Evolutionary conservation across 192 early-diverging fungal genomes (phyloP), one percentile per base, ranked within the genome.

Genomic region (Borealophlyctis nickersoniae): DNA sequence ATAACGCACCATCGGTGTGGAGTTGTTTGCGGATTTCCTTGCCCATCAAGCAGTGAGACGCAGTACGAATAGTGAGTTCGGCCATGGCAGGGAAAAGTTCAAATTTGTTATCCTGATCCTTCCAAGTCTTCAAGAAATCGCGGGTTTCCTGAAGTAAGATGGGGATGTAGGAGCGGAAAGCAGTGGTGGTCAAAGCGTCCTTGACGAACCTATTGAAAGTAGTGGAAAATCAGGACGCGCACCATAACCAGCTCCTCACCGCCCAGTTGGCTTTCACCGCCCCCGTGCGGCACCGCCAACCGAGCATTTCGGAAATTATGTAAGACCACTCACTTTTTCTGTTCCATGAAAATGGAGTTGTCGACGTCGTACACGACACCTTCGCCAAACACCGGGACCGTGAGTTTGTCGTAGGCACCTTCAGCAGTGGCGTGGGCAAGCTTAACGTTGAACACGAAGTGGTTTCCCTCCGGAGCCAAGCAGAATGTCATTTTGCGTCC

Each of bases 301-400:
- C 39, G 19, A 7, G 9, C 39, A 13, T 45, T 7, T 45, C 19
- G 9, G 9, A 45, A 45, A 45, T 45, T n/a, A n/a, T n/a, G n/a
- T n/a, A n/a, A n/a, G n/a, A 58, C 9, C n/a, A n/a, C 49, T 52
- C 69, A 87, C 89, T 80, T 93, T 82, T 98, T 98, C 79, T 98
- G 96, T 78, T 98, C 93, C 94, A 98, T 96, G 64, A 98, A 87
- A 52, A 93, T 81, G 34, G 83, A 64, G 76, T 96, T 94, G 28
- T 85, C 86, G 49, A 92, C 92, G 74, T 98, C 96, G 80, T 98
- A 98, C 31, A 98, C 96, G 49, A 98, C 94, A 39, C 90, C 94
- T 58, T 76, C 79, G 56, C 96, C 96, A 77, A 98, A 98, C 34
- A 97, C 93, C 7, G 91, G 92, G 51, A 89, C 91, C 32, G 94